Percentiles rank a stretch among this genome's conserved stretches.
Conservation (phyloP, 257 asterid genomes). For the Euphrasia confusa region DNA sequence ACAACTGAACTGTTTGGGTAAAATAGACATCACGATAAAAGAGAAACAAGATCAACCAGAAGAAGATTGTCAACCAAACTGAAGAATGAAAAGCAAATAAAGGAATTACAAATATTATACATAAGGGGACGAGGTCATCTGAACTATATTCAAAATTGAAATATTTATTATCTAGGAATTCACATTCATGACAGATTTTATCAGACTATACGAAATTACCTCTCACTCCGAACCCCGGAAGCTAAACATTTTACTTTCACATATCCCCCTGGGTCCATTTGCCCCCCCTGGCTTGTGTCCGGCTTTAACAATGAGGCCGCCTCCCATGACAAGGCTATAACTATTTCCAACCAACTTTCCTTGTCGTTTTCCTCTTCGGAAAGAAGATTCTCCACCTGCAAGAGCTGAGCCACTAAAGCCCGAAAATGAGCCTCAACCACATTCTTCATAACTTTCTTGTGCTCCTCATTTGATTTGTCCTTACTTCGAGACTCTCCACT, state of each 20-base stretch:
- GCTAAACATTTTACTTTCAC: slow-evolving; percentile 93
- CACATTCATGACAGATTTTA: slow-evolving; percentile 10
- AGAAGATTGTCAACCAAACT: slow-evolving; percentile 1
- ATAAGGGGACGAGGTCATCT: too few relatives aligned
- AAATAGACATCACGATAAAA: slow-evolving; percentile 22
- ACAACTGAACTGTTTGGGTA: slow-evolving; percentile 56
- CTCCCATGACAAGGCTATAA: slow-evolving; percentile 90
- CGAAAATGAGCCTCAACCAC: slow-evolving; percentile 94
- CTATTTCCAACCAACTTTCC: slow-evolving; percentile 90
- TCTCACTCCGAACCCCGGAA: slow-evolving; percentile 78
- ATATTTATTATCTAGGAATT: slow-evolving; percentile 14
- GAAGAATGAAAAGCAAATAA: slow-evolving; percentile 3
- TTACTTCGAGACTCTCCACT: slow-evolving; percentile 73
- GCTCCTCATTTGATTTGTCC: slow-evolving; percentile 90
- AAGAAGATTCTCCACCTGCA: slow-evolving; percentile 86
- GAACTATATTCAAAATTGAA: not conserved
- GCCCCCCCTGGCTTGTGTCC: slow-evolving; percentile 87
- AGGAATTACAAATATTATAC: not conserved
- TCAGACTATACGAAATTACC: slow-evolving; percentile 44
- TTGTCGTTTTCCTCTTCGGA: slow-evolving; percentile 62
- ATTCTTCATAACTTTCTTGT: slow-evolving; percentile 66
- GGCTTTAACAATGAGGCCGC: slow-evolving; percentile 89
- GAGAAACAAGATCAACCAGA: slow-evolving; percentile 15
- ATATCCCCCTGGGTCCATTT: slow-evolving; percentile 96
- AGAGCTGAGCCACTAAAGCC: slow-evolving; percentile 86